Percentiles rank a stretch among this genome's conserved stretches.
These are phyloP conservation scores for Neurospora hispaniola DNA, from an alignment of 495 filamentous ascomycete species.

Conservation along the genomic window DNA sequence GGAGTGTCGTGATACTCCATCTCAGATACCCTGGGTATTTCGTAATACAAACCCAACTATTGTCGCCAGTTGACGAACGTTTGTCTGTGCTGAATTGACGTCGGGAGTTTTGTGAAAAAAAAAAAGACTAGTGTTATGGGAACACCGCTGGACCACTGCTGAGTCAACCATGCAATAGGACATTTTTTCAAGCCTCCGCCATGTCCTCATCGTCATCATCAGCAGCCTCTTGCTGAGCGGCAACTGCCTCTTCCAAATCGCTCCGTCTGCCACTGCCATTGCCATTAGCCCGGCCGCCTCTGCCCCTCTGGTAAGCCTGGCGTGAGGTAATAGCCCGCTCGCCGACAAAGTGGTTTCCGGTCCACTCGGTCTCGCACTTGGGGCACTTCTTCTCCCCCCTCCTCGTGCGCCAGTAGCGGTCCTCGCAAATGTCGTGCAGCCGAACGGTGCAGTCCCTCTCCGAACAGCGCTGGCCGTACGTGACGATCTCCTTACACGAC, in stretches of 20 bases:
- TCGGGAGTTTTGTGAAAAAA: not conserved
- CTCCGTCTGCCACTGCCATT: constrained; percentile 10
- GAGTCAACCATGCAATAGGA: not conserved
- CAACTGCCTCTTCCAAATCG: constrained; percentile 14
- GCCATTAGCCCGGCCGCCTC: constrained; percentile 17
- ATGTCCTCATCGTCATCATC: constrained; percentile 20
- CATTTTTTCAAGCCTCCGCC: constrained; percentile 3
- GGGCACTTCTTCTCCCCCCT: constrained; percentile 54
- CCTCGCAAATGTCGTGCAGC: constrained; percentile 68
- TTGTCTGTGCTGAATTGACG: not conserved
- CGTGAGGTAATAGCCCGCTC: constrained; percentile 57
- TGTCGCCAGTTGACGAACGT: not conserved
- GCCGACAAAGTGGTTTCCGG: constrained; percentile 65
- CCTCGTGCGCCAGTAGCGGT: constrained; percentile 56
- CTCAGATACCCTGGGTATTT: not conserved
- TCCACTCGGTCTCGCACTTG: constrained; percentile 61
- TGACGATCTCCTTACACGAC: constrained; percentile 86
- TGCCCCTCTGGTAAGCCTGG: constrained; percentile 31
- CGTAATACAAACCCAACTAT: not conserved
- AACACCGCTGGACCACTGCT: not conserved
- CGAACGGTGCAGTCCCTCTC: constrained; percentile 56
- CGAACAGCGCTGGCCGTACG: constrained; percentile 72
- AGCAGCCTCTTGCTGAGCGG: constrained; percentile 11
- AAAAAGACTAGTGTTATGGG: not conserved
- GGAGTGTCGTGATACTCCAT: not conserved